These are phyloP conservation scores for Peronospora tabacina DNA, from an alignment of 352 stramenopile genomes.

Conservation along the genomic window DNA sequence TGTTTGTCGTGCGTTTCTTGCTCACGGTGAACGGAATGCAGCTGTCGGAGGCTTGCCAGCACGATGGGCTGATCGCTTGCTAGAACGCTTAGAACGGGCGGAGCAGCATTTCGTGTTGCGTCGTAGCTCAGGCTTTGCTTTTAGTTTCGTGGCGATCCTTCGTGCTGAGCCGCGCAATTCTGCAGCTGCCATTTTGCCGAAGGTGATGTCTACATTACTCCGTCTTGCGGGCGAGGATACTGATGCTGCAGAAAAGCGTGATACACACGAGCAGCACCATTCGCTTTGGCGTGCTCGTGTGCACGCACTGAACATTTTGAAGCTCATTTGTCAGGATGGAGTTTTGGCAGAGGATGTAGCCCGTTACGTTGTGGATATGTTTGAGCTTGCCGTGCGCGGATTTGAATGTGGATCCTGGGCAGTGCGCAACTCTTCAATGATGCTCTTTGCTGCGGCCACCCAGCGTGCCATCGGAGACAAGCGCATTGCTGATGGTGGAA, in stretches of 20 bases:
- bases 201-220: constrained; percentile 65
- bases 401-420: constrained; percentile 84
- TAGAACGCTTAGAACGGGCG: constrained; percentile 64
- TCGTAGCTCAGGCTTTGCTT: constrained; percentile 82
- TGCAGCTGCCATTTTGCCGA: constrained; percentile 62
- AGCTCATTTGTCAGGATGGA: constrained; percentile 85
- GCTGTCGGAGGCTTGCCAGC: constrained; percentile 46
- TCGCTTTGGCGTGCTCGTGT: constrained; percentile 67
- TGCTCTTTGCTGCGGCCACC: constrained; percentile 81
- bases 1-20: constrained; percentile 74
- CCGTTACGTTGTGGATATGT: constrained; percentile 78
- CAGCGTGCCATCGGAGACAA: constrained; percentile 80
- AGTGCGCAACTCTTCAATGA: constrained; percentile 89
- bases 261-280: constrained; percentile 40
- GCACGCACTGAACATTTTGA: constrained; percentile 86
- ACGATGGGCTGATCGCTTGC: constrained; percentile 67
- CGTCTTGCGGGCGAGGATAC: constrained; percentile 55
- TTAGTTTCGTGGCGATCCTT: constrained; percentile 83
- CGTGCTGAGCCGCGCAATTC: constrained; percentile 79
- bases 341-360: constrained; percentile 80
- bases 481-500: constrained; percentile 67
- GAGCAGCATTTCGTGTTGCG: constrained; percentile 86
- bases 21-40: constrained; percentile 46
- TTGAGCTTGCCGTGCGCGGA: constrained; percentile 71
- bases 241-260: constrained; percentile 31